Evolutionary conservation across 352 stramenopile species (phyloP).

Genomic region (Phytophthora multivora): DNA sequence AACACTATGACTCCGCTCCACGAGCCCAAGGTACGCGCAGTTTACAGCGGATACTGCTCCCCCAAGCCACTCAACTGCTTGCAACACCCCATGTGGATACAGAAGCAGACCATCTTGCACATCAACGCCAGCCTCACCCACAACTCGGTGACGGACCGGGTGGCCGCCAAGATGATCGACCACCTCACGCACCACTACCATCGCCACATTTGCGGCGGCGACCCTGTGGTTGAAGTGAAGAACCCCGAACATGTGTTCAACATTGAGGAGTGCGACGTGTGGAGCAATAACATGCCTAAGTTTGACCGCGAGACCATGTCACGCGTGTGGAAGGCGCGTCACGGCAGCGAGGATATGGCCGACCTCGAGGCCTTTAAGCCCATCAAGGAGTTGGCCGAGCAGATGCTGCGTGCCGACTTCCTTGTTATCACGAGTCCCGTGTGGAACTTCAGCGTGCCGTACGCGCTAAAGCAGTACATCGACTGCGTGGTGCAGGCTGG

Average conservation of each 20-base stretch:
- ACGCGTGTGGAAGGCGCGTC: constrained; percentile 67
- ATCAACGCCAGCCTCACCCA: constrained; percentile 80
- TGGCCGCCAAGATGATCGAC: constrained; percentile 69
- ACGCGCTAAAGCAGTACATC: constrained; percentile 86
- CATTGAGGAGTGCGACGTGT: constrained; percentile 75
- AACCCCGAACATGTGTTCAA: constrained; percentile 58
- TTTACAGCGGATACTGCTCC: too few relatives aligned
- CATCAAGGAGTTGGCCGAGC: constrained; percentile 64
- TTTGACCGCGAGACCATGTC: constrained; percentile 78
- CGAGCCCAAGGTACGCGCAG: constrained; percentile 12
- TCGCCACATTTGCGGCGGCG: constrained; percentile 38
- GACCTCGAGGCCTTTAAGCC: constrained; percentile 66
- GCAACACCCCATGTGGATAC: neutral
- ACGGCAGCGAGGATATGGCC: constrained; percentile 59
- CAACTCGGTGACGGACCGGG: constrained; percentile 69
- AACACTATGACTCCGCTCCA: constrained; percentile 4
- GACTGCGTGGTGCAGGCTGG: constrained; percentile 78
- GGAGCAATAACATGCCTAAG: constrained; percentile 61
- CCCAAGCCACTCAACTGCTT: too few relatives aligned
- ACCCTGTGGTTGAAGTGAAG: constrained; percentile 12
- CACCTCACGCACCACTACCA: constrained; percentile 81
- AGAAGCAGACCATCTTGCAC: constrained; percentile 81
- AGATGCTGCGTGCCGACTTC: constrained; percentile 75
- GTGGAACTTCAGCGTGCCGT: constrained; percentile 82
- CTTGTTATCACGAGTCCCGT: constrained; percentile 76